Evolutionary conservation across 2,329 filamentous ascomycete species (phyloP).

Genomic region (Fusarium nanum): DNA sequence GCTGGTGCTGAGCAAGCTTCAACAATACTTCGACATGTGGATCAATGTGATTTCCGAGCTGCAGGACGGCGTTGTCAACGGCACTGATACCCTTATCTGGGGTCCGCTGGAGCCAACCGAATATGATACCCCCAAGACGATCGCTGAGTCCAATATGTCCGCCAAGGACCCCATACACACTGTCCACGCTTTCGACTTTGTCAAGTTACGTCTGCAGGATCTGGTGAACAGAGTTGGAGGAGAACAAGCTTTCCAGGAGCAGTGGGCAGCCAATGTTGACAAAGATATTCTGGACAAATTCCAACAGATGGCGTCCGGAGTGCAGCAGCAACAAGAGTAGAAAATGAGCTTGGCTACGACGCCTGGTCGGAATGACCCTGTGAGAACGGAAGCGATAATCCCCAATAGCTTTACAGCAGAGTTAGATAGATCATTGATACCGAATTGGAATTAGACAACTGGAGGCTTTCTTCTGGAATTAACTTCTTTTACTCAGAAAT

Average conservation of each 20-base stretch:
- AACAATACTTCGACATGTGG: slow-evolving; percentile 82
- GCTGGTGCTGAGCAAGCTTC: slow-evolving; percentile 70
- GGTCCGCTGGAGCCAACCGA: slow-evolving; percentile 56
- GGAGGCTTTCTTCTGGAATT: not conserved
- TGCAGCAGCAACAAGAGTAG: slow-evolving; percentile 31
- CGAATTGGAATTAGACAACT: slow-evolving; percentile 7
- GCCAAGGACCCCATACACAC: slow-evolving; percentile 75
- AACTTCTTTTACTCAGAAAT: not conserved
- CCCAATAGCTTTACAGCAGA: slow-evolving; percentile 35
- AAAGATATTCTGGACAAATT: slow-evolving; percentile 77
- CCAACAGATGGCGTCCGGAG: slow-evolving; percentile 47
- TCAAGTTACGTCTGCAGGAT: slow-evolving; percentile 69
- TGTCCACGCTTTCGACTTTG: slow-evolving; percentile 72
- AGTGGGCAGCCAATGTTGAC: slow-evolving; percentile 81
- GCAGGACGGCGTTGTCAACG: slow-evolving; percentile 67
- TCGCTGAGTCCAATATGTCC: slow-evolving; percentile 64
- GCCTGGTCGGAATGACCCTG: not conserved
- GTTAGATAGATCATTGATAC: slow-evolving; percentile 25
- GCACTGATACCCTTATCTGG: slow-evolving; percentile 65
- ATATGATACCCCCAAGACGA: slow-evolving; percentile 67
- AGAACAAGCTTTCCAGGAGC: slow-evolving; percentile 71
- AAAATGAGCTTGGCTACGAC: not conserved
- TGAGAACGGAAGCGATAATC: slow-evolving; percentile 16
- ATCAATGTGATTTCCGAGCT: slow-evolving; percentile 75
- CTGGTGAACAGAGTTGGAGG: slow-evolving; percentile 72